Evolutionary conservation across 805 yeast species (phyloP), one percentile per base, ranked within the genome.

Genomic region (Metschnikowia arizonensis): DNA sequence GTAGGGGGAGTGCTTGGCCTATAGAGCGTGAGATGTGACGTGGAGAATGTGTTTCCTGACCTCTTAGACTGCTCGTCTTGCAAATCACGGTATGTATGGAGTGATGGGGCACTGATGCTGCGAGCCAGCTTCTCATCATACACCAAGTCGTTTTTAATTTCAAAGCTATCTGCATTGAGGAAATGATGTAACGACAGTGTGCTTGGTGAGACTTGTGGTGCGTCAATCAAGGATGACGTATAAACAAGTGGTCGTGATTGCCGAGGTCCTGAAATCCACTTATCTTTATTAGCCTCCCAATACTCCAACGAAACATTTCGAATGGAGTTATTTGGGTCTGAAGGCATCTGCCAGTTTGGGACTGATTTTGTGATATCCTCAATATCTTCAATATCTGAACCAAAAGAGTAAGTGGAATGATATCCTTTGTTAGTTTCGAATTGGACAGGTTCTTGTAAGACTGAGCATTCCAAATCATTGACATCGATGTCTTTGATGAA

Each of bases 81-180:
- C 4, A 34, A 29, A 33, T 64, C 56, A 33, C 73, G 57, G 50
- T 59, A 68, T 3, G 74, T 68, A 46, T 68, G 69, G 35, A 69
- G 57, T 3, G 74, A 68, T 8, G 75, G 75, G 3, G 74, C 75
- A 29, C 50, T 47, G 25, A 25, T n/a, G 14, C 40, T 29, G 52
- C 67, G 40, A 46, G 52, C 56, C 62, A 58, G 60, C 10, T 54
- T 19, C 52, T 37, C 46, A 46, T 45, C 52, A 4, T 49, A 47
- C 0, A 51, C 43, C 21, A 33, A 11, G 19, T 42, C 38, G n/a
- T 6, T 14, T 8, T 29, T 39, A 19, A 7, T 11, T 9, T 19
- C 23, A 14, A 24, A 15, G 33, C 30, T 36, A 5, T 11, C 31
- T 10, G 12, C 5, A 8, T 19, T 11, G 23, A 32, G 23, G n/a